Evolutionary conservation across 495 filamentous ascomycete genomes (phyloP).

Genomic region (Lophiotrema nucula): DNA sequence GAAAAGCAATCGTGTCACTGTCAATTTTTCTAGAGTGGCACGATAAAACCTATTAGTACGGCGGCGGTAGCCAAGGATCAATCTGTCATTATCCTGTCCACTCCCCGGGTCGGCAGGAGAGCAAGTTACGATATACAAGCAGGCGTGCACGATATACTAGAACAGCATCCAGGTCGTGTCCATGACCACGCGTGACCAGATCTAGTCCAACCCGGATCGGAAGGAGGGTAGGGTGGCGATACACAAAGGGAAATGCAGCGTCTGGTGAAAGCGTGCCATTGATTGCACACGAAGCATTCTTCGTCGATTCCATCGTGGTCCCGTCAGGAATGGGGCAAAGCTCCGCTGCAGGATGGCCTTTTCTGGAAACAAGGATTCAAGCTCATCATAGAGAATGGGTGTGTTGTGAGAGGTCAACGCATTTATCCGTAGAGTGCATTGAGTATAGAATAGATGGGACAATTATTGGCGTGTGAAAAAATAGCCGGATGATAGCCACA

Average conservation of each 20-base stretch:
- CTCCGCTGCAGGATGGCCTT: constrained; percentile 6
- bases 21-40: constrained; percentile 10
- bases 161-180: constrained; percentile 21
- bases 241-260: constrained; percentile 1
- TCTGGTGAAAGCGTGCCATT: neutral
- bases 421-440: constrained; percentile 28
- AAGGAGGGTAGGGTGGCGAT: constrained; percentile 13
- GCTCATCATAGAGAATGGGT: constrained; percentile 5
- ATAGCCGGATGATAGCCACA: constrained; percentile 24
- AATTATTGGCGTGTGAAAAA: constrained; percentile 13
- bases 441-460: constrained; percentile 29
- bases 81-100: constrained; percentile 29
- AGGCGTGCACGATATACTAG: constrained; percentile 26
- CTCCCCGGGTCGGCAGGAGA: constrained; percentile 22
- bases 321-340: constrained; percentile 11
- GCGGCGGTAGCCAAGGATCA: constrained; percentile 20
- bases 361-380: constrained; percentile 16
- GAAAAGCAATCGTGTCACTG: constrained; percentile 19
- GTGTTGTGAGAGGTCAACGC: constrained; percentile 11
- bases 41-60: constrained; percentile 30
- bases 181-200: constrained; percentile 25
- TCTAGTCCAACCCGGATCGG: constrained; percentile 22
- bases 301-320: neutral
- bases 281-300: constrained; percentile 22
- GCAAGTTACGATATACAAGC: constrained; percentile 24